Conservation (phyloP, 2,329 filamentous ascomycete species). For the Pseudogymnoascus sp. region DNA sequence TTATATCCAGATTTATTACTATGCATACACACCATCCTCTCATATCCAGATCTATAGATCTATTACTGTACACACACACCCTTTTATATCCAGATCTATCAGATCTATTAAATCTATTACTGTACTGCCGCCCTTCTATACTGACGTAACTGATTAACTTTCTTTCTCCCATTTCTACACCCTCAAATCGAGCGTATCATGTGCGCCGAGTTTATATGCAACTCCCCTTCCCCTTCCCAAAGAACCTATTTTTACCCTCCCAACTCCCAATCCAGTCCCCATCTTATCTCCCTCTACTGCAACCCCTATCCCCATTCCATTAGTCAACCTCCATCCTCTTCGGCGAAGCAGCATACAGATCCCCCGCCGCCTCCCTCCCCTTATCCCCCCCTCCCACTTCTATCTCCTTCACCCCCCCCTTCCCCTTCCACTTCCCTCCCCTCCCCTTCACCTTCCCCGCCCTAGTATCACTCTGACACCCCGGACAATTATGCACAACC, state of each 20-base stretch:
- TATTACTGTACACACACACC: too few relatives aligned
- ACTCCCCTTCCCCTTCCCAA: not conserved
- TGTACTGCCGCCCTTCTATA: too few relatives aligned
- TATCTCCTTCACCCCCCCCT: not conserved
- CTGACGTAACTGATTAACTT: too few relatives aligned
- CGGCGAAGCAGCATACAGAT: too few relatives aligned
- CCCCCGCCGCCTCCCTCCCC: too few relatives aligned
- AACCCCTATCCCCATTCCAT: not conserved
- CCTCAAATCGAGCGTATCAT: not conserved
- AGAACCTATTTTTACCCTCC: not conserved
- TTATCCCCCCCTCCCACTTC: not conserved
- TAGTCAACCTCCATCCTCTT: too few relatives aligned
- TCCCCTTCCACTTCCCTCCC: not conserved
- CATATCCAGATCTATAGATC: too few relatives aligned
- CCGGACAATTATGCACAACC: conserved; percentile 90
- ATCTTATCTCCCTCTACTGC: not conserved
- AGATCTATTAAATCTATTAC: too few relatives aligned
- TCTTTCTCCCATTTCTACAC: too few relatives aligned
- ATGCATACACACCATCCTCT: too few relatives aligned
- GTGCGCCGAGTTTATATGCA: not conserved
- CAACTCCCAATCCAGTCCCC: not conserved
- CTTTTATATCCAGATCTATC: too few relatives aligned
- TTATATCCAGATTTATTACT: too few relatives aligned
- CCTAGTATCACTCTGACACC: conserved; percentile 44
- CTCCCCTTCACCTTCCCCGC: not conserved